Percentiles rank a stretch among this genome's conserved stretches.
phyloP scores from a whole-genome alignment of 768 basidiomycete species.

The Termitomyces sp. region DNA sequence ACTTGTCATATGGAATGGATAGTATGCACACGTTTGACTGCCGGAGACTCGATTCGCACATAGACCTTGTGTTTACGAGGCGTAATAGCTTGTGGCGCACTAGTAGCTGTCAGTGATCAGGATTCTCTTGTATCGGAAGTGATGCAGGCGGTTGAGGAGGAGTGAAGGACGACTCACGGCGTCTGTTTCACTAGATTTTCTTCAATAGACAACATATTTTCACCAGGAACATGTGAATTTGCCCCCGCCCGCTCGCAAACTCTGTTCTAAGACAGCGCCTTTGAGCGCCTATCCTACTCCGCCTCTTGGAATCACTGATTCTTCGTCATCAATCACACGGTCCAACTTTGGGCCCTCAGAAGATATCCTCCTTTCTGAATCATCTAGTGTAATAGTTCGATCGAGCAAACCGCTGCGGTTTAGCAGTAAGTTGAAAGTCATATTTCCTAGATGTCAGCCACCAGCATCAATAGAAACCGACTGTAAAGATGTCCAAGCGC shows the following conservation, averaged over 20 bases:
- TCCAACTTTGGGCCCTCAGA: too few relatives aligned
- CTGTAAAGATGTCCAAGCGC: constrained; percentile 10
- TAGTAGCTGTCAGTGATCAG: constrained; percentile 42
- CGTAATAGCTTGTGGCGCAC: constrained; percentile 33
- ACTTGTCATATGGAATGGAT: constrained; percentile 17
- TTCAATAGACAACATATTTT: too few relatives aligned
- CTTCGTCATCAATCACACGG: too few relatives aligned
- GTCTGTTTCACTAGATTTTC: constrained; percentile 42
- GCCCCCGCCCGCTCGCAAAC: too few relatives aligned
- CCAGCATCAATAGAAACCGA: constrained; percentile 21
- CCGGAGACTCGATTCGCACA: constrained; percentile 58
- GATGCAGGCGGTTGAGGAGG: constrained; percentile 17
- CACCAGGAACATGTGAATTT: too few relatives aligned
- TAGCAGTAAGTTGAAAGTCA: constrained; percentile 56
- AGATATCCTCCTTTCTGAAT: constrained; percentile 25
- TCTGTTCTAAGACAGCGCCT: too few relatives aligned
- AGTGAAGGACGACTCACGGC: constrained; percentile 19
- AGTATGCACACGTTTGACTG: constrained; percentile 53
- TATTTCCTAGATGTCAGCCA: constrained; percentile 60
- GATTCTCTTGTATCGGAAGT: constrained; percentile 37
- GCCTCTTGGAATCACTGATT: too few relatives aligned
- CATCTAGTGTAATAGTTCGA: constrained; percentile 50
- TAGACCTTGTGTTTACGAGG: constrained; percentile 71
- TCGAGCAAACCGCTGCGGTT: constrained; percentile 62
- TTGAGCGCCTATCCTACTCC: too few relatives aligned